A percentile compares a stretch with the other conserved stretches of the same genome.
Evolutionary conservation across 768 basidiomycete species (phyloP).

Genomic region (Calocybe cyanea): DNA sequence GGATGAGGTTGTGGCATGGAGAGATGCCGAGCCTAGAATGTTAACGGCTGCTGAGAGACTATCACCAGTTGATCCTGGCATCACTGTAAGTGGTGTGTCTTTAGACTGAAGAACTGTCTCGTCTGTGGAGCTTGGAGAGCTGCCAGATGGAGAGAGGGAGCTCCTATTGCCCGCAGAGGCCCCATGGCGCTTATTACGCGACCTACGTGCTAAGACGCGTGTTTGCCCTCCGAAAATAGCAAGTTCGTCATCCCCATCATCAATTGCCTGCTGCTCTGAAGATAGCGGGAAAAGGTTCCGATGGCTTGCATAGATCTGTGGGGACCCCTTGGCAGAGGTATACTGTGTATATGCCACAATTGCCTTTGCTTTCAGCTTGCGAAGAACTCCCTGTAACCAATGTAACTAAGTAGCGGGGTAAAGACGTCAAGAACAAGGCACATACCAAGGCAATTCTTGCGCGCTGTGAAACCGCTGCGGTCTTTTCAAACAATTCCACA

Average conservation of each 20-base stretch:
- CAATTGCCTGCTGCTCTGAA: slow-evolving; percentile 9
- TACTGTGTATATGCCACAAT: slow-evolving; percentile 29
- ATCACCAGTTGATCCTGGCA: background rate
- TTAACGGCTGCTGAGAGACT: slow-evolving; percentile 23
- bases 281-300: slow-evolving; percentile 3
- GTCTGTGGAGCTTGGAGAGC: background rate
- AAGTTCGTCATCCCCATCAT: slow-evolving; percentile 42
- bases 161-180: slow-evolving; percentile 1
- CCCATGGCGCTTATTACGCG: slow-evolving; percentile 9
- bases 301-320: slow-evolving; percentile 1
- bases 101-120: background rate
- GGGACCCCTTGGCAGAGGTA: slow-evolving; percentile 14
- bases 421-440: background rate
- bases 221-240: slow-evolving; percentile 55
- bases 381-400: slow-evolving; percentile 35
- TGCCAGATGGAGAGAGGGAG: slow-evolving; percentile 3
- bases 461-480: slow-evolving; percentile 41
- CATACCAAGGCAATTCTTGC: slow-evolving; percentile 43
- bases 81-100: background rate
- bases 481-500: slow-evolving; percentile 41
- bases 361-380: slow-evolving; percentile 44
- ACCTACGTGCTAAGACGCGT: slow-evolving; percentile 29
- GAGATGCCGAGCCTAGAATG: slow-evolving; percentile 23
- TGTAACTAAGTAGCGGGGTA: background rate
- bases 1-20: background rate